A percentile compares a stretch with the other conserved stretches of the same genome.
Conservation (phyloP, 768 basidiomycete genomes). For the Podaxis sp. region DNA sequence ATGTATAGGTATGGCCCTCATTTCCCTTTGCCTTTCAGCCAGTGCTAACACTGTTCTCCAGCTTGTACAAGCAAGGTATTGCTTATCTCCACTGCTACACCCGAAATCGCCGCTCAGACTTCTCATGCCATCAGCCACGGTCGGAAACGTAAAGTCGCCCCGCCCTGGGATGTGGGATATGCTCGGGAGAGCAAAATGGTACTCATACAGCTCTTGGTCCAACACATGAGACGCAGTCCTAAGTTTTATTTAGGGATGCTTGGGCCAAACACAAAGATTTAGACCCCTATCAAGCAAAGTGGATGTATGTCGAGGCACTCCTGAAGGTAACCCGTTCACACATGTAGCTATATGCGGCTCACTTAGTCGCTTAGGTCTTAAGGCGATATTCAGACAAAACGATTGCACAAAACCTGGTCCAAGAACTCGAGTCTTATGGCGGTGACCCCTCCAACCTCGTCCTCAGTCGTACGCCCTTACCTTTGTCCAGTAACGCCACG, state of each 20-base stretch:
- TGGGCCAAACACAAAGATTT: slow-evolving; percentile 93
- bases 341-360: neutral
- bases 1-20: slow-evolving; percentile 74
- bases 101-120: slow-evolving; percentile 10
- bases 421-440: slow-evolving; percentile 77
- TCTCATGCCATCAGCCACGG: slow-evolving; percentile 59
- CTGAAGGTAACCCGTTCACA: slow-evolving; percentile 57
- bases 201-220: slow-evolving; percentile 18
- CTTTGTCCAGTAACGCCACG: neutral
- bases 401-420: slow-evolving; percentile 67
- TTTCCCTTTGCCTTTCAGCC: slow-evolving; percentile 6
- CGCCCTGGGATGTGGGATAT: slow-evolving; percentile 90
- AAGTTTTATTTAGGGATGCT: slow-evolving; percentile 64
- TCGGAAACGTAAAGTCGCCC: slow-evolving; percentile 77
- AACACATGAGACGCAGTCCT: slow-evolving; percentile 4
- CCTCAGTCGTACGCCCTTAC: slow-evolving; percentile 52
- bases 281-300: slow-evolving; percentile 77
- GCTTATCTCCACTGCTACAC: slow-evolving; percentile 7
- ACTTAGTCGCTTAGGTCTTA: slow-evolving; percentile 53
- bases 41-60: slow-evolving; percentile 26
- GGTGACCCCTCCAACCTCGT: slow-evolving; percentile 64
- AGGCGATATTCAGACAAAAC: slow-evolving; percentile 84
- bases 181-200: slow-evolving; percentile 94
- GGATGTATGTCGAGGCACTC: slow-evolving; percentile 85
- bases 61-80: slow-evolving; percentile 91